These are phyloP conservation scores for Mycena latifolia DNA, from an alignment of 768 basidiomycete genomes.

Conservation along the genomic window DNA sequence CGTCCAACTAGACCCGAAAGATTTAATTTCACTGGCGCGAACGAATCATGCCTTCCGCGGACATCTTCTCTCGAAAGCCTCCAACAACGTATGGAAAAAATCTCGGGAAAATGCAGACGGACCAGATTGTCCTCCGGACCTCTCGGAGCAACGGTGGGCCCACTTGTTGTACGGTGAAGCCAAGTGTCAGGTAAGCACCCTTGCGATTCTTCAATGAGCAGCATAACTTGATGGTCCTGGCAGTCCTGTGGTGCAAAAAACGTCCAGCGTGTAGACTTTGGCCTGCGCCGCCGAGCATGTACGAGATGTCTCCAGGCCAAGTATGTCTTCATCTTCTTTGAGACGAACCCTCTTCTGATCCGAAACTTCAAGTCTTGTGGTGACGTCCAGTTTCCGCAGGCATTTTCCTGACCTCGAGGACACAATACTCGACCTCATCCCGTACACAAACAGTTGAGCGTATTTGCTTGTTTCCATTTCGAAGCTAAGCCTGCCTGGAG, in stretches of 20 bases:
- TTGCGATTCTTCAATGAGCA: neutral
- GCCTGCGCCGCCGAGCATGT: constrained; percentile 33
- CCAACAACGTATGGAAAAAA: constrained; percentile 43
- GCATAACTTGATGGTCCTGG: neutral
- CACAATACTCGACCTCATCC: constrained; percentile 44
- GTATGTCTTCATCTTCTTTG: constrained; percentile 18
- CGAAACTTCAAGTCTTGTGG: constrained; percentile 41
- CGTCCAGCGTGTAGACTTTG: constrained; percentile 36
- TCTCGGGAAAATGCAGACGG: constrained; percentile 30
- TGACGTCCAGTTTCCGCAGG: constrained; percentile 38
- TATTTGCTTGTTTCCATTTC: neutral
- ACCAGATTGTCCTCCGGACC: constrained; percentile 39
- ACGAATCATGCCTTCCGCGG: constrained; percentile 43
- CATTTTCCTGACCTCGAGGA: constrained; percentile 44
- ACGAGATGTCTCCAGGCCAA: constrained; percentile 34
- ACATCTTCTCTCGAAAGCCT: constrained; percentile 37
- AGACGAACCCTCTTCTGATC: neutral
- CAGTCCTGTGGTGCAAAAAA: constrained; percentile 32
- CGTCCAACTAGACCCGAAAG: constrained; percentile 42
- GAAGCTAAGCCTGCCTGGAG: constrained; percentile 33
- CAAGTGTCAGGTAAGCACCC: constrained; percentile 32
- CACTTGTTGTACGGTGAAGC: constrained; percentile 40
- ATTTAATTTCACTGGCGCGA: constrained; percentile 45
- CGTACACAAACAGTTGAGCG: constrained; percentile 47
- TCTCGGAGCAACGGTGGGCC: constrained; percentile 44